Base-by-base conservation (phyloP, 2,329 filamentous ascomycete species). In the Trichophyton schoenleinii region DNA sequence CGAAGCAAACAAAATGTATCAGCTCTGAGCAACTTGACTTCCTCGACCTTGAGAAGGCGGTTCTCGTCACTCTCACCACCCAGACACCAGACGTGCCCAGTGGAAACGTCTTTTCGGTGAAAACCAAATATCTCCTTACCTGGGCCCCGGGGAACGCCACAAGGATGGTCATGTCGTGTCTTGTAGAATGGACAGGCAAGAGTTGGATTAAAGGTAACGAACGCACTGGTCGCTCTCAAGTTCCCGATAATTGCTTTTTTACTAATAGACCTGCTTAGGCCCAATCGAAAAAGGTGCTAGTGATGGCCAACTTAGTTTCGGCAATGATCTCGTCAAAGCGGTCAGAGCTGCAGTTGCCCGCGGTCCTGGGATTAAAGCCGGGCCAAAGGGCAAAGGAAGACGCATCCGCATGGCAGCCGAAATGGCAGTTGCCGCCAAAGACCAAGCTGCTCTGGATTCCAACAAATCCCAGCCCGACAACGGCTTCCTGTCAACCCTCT, bases 261-360 rank as follows among this genome's bases (percentile, higher is more conserved):
- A 41, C 44, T 62, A 60, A 63, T 36, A 13, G 34, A 25, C 18
- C 7, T 59, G 34, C 15, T 58, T 66, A 96, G 91, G 88, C 64
- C 89, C 94, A 1, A 99, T 99, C 67, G 94, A 99, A 72, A 96
- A 96, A 73, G 92, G 90, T 63, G 90, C 91, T 49, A 91, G 88
- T 64, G 91, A 96, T 61, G 94, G 94, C 31, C 94, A 99, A 74
- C 81, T 80, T 7, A 81, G 86, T 62, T 96, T 95, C 71, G 88
- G 87, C 64, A 91, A 87, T 67, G 88, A 92, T 61, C 76, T 99
- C 3, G 83, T 91, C 60, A 83, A 86, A 8, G 82, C 86, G 31
- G 78, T 97, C 18, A 90, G 86, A 70, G 80, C 82, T 48, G 87
- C 87, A 11, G 83, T 96, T 18, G 83, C 79, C 83, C 36, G 80